A percentile compares a stretch with the other conserved stretches of the same genome.
phyloP scores from a whole-genome alignment of 257 asterid genomes.

The Lantana camara region DNA sequence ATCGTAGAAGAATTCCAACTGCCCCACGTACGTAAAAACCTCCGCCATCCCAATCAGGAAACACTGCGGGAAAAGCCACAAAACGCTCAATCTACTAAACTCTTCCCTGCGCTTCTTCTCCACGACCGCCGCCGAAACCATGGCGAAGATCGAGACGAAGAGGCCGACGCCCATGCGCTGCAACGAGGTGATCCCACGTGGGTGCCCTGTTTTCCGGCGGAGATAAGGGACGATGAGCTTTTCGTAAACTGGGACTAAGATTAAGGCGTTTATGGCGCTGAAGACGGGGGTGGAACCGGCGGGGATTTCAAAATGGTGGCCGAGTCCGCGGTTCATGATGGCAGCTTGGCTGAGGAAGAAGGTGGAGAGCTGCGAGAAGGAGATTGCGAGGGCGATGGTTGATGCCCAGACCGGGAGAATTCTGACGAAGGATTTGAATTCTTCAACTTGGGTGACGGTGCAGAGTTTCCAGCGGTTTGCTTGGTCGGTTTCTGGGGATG shows the following conservation, averaged over 20 bases:
- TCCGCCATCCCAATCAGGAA: conserved; percentile 69
- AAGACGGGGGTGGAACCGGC: conserved; percentile 68
- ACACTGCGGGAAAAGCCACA: conserved; percentile 79
- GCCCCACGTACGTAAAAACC: conserved; percentile 80
- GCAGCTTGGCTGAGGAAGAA: conserved; percentile 68
- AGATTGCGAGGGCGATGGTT: conserved; percentile 71
- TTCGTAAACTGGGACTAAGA: conserved; percentile 73
- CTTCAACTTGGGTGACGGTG: conserved; percentile 76
- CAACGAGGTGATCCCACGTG: conserved; percentile 62
- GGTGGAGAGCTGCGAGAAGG: conserved; percentile 74
- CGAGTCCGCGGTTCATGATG: conserved; percentile 47
- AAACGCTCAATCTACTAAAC: conserved; percentile 33
- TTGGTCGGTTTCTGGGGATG: conserved; percentile 33
- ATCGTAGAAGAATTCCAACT: conserved; percentile 73
- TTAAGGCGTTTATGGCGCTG: conserved; percentile 58
- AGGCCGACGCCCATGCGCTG: conserved; percentile 78
- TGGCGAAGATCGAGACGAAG: conserved; percentile 65
- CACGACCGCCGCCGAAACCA: conserved; percentile 62
- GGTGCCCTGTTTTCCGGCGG: conserved; percentile 60
- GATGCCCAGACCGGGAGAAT: conserved; percentile 71
- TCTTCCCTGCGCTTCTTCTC: conserved; percentile 50
- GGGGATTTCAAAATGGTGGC: conserved; percentile 46
- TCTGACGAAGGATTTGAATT: conserved; percentile 63
- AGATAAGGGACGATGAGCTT: conserved; percentile 51
- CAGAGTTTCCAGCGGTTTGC: conserved; percentile 60